Conservation (phyloP, 495 filamentous ascomycete genomes). For the Massariosphaeria phaeospora region DNA sequence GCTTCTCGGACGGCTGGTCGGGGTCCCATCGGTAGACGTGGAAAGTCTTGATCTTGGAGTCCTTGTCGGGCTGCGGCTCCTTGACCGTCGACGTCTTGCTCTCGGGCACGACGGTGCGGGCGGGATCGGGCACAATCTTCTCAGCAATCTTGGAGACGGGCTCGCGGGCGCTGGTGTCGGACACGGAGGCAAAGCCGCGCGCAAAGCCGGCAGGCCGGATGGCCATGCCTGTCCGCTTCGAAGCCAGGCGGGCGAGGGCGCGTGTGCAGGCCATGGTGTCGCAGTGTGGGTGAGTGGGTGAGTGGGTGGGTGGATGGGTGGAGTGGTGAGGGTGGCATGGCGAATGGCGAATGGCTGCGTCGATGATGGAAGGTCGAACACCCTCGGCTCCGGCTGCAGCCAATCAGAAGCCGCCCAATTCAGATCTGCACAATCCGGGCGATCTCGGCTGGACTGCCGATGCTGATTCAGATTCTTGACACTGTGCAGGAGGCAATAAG, state of each 20-base stretch:
- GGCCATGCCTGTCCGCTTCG: slow-evolving; percentile 28
- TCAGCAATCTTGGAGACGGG: slow-evolving; percentile 21
- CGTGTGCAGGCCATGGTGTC: slow-evolving; percentile 31
- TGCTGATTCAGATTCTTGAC: too few species aligned
- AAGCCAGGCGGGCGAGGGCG: slow-evolving; percentile 28
- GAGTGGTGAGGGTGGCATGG: neutral
- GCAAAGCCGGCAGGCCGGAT: slow-evolving; percentile 27
- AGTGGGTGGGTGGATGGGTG: too few species aligned
- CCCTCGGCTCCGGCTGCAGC: neutral
- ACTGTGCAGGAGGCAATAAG: too few species aligned
- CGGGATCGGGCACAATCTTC: slow-evolving; percentile 6
- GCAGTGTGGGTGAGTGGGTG: neutral
- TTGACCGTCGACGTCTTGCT: slow-evolving; percentile 52
- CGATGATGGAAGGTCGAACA: slow-evolving; percentile 4
- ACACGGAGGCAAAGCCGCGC: slow-evolving; percentile 30
- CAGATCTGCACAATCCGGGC: too few species aligned
- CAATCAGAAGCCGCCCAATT: too few species aligned
- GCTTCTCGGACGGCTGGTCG: slow-evolving; percentile 83
- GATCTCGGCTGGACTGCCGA: too few species aligned
- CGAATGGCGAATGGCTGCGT: neutral
- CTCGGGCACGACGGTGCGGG: slow-evolving; percentile 38
- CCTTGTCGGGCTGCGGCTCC: slow-evolving; percentile 51
- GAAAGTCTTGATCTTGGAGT: slow-evolving; percentile 81
- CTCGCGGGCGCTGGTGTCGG: slow-evolving; percentile 18
- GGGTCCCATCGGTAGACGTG: slow-evolving; percentile 99